These are phyloP conservation scores for Martiniozyma abietophila DNA, from an alignment of 805 yeast species.

Conservation along the genomic window DNA sequence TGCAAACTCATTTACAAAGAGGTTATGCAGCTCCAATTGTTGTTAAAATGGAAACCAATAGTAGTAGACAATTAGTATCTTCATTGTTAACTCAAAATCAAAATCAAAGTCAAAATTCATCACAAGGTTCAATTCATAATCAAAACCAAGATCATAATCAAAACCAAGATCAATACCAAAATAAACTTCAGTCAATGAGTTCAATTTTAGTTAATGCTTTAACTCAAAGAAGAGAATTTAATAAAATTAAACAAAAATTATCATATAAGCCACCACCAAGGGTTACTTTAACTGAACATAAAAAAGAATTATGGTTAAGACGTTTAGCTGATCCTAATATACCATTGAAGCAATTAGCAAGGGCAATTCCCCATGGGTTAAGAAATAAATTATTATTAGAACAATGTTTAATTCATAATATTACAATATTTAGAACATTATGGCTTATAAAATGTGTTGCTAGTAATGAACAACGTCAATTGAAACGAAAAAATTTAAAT, in stretches of 20 bases:
- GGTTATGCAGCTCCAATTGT: conserved; percentile 61
- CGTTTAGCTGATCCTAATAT: conserved; percentile 63
- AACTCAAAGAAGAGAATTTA: conserved; percentile 35
- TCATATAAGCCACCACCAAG: conserved; percentile 77
- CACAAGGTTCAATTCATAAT: conserved; percentile 2
- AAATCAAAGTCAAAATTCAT: conserved; percentile 7
- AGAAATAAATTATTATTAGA: conserved; percentile 66
- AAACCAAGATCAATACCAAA: conserved; percentile 1
- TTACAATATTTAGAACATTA: conserved; percentile 74
- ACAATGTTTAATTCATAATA: conserved; percentile 52
- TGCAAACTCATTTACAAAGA: conserved; percentile 51
- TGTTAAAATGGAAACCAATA: conserved; percentile 58
- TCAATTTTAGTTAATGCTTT: conserved; percentile 43
- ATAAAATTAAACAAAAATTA: conserved; percentile 38
- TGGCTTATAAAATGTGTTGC: conserved; percentile 90
- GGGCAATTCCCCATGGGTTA: conserved; percentile 86
- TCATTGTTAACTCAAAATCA: conserved; percentile 18
- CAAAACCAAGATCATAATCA: background rate
- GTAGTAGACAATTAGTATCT: conserved; percentile 52
- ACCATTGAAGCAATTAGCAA: conserved; percentile 58
- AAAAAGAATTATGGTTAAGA: conserved; percentile 75
- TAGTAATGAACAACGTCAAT: conserved; percentile 59
- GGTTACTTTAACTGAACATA: conserved; percentile 82
- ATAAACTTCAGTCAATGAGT: conserved; percentile 30
- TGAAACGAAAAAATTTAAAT: conserved; percentile 35